These are phyloP conservation scores for Aspergillus saccharolyticus DNA, from an alignment of 495 filamentous ascomycete genomes.

Conservation along the genomic window DNA sequence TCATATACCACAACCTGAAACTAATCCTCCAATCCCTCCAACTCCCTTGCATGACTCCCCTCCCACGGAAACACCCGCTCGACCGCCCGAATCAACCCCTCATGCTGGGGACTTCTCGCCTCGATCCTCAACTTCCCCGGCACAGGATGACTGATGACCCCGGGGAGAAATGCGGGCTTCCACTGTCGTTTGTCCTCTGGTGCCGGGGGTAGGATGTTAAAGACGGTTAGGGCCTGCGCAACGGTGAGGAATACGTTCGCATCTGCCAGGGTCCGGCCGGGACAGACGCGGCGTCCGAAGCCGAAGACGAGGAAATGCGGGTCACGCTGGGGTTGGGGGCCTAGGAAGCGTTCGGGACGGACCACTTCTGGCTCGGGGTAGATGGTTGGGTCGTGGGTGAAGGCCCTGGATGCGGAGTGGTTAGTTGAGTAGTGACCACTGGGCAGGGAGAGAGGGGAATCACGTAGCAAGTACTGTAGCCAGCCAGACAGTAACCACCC, in stretches of 20 bases:
- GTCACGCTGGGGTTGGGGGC: no score
- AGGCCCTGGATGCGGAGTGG: constrained; percentile 18
- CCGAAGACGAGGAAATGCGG: constrained; percentile 29
- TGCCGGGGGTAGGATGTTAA: constrained; percentile 35
- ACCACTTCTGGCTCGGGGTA: constrained; percentile 33
- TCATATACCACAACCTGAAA: neutral
- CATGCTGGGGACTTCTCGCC: constrained; percentile 28
- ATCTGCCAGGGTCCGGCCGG: constrained; percentile 34
- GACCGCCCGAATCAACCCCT: constrained; percentile 28
- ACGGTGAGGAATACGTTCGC: constrained; percentile 32
- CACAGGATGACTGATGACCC: constrained; percentile 36
- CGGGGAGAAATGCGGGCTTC: constrained; percentile 25
- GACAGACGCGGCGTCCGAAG: constrained; percentile 38
- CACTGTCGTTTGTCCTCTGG: constrained; percentile 24
- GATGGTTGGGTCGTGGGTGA: constrained; percentile 27
- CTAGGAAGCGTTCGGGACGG: constrained; percentile 34
- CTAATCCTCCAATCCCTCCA: neutral
- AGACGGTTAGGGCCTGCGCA: constrained; percentile 31
- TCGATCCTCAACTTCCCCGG: constrained; percentile 30
- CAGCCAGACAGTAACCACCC: no score
- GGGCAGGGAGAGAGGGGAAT: neutral
- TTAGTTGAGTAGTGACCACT: neutral
- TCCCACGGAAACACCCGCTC: constrained; percentile 41
- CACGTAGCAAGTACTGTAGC: no score
- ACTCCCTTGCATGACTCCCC: constrained; percentile 30